Conservation (phyloP, 176 grass and related monocot species). For the Oropetium thomaeum region DNA sequence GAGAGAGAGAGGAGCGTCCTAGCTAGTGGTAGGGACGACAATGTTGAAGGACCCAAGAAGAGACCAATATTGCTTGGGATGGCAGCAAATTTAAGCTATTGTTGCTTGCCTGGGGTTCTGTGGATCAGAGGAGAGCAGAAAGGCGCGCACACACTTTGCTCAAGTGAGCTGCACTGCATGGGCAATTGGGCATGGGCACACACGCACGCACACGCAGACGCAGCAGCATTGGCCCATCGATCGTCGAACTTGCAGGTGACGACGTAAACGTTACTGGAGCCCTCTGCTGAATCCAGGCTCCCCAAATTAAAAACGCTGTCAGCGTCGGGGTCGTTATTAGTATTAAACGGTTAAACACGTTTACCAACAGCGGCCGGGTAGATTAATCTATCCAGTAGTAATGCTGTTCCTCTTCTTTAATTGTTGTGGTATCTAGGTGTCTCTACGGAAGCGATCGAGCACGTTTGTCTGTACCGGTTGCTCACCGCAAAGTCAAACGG, state of each 20-base stretch:
- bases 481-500: slow-evolving; percentile 14
- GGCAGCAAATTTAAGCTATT: not conserved
- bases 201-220: not conserved
- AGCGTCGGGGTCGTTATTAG: not conserved
- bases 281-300: no score
- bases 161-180: no score
- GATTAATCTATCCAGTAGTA: not conserved
- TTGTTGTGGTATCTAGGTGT: not conserved
- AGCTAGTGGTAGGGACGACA: not conserved
- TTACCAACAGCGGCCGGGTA: not conserved
- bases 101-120: slow-evolving; percentile 37
- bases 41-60: slow-evolving; percentile 42
- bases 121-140: slow-evolving; percentile 36
- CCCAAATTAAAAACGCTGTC: not conserved
- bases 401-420: not conserved
- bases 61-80: slow-evolving; percentile 37
- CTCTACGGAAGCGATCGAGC: not conserved
- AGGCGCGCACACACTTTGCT: no score
- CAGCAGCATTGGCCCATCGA: slow-evolving; percentile 24
- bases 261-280: slow-evolving; percentile 39
- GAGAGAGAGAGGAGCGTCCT: no score
- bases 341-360: not conserved
- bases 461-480: not conserved
- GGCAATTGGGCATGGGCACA: slow-evolving; percentile 35
- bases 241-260: slow-evolving; percentile 25